Conservation (phyloP, 2,329 filamentous ascomycete genomes). For the Scedosporium minutisporum region DNA sequence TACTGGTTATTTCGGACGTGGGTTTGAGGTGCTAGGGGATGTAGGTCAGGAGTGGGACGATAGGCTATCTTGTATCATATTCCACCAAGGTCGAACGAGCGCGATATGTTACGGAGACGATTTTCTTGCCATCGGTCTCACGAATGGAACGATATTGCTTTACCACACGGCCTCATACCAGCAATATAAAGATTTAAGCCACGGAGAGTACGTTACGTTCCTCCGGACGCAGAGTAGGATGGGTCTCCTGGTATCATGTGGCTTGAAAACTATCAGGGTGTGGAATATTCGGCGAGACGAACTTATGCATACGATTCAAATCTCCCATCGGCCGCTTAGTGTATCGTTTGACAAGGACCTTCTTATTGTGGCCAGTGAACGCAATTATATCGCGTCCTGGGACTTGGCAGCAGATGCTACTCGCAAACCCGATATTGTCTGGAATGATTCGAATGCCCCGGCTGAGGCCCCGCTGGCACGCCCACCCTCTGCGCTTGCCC, state of each 20-base stretch:
- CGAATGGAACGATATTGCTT: neutral
- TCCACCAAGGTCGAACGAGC: slow-evolving; percentile 14
- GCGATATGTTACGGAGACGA: neutral
- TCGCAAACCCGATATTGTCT: slow-evolving; percentile 11
- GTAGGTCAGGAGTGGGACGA: slow-evolving; percentile 20
- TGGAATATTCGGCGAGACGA: neutral
- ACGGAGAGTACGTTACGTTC: neutral
- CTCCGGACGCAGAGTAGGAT: neutral
- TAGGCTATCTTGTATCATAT: slow-evolving; percentile 18
- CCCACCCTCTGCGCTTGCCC: slow-evolving; percentile 15
- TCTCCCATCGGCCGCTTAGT: neutral
- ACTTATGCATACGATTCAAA: neutral
- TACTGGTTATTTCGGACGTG: neutral
- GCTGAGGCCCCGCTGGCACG: slow-evolving; percentile 8
- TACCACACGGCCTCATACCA: neutral
- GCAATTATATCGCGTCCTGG: slow-evolving; percentile 19
- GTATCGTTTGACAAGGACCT: slow-evolving; percentile 17
- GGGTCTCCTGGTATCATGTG: neutral
- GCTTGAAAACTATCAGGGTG: neutral
- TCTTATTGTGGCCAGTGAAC: slow-evolving; percentile 17
- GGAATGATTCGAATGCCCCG: slow-evolving; percentile 14
- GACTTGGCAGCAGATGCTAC: slow-evolving; percentile 13
- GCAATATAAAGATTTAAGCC: neutral
- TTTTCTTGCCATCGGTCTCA: neutral
- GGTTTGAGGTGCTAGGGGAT: slow-evolving; percentile 15